Conservation (phyloP, 139 green algal genomes). For the Chlorella sp. region DNA sequence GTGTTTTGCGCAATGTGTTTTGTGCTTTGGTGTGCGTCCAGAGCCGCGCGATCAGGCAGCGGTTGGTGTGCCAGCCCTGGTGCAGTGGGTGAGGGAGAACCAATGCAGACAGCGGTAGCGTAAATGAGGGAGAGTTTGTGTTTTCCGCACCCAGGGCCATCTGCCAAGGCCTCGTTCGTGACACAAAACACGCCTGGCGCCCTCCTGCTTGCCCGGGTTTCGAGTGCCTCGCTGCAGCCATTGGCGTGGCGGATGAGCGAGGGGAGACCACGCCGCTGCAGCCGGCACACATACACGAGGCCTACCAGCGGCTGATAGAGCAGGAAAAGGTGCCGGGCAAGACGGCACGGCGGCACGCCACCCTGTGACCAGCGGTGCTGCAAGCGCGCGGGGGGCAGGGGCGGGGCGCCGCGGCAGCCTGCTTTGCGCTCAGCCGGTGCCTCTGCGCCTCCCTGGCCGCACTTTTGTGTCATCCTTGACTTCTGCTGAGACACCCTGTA, state of each 20-base stretch:
- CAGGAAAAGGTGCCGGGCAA: constrained; percentile 47
- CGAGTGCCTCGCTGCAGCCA: constrained; percentile 50
- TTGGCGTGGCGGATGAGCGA: constrained; percentile 56
- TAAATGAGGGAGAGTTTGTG: not conserved
- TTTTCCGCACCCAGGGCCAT: too few relatives aligned
- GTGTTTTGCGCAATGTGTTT: too few relatives aligned
- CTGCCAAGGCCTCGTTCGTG: not conserved
- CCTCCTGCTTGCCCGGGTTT: not conserved
- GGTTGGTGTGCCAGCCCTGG: too few relatives aligned
- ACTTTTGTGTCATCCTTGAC: too few relatives aligned
- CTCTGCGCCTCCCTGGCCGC: too few relatives aligned
- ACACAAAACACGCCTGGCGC: too few relatives aligned
- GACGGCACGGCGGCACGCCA: not conserved
- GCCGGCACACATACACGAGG: constrained; percentile 65
- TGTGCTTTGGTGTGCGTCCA: too few relatives aligned
- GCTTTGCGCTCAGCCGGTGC: too few relatives aligned
- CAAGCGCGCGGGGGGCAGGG: too few relatives aligned
- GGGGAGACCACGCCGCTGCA: constrained; percentile 68
- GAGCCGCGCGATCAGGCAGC: too few relatives aligned
- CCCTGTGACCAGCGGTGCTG: not conserved
- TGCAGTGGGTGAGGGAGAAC: not conserved
- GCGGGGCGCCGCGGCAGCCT: too few relatives aligned
- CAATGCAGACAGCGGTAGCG: not conserved
- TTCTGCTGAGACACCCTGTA: too few relatives aligned
- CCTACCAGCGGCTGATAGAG: constrained; percentile 65